Conservation (phyloP, 163 green algal species). For the Volvox carteri region DNA sequence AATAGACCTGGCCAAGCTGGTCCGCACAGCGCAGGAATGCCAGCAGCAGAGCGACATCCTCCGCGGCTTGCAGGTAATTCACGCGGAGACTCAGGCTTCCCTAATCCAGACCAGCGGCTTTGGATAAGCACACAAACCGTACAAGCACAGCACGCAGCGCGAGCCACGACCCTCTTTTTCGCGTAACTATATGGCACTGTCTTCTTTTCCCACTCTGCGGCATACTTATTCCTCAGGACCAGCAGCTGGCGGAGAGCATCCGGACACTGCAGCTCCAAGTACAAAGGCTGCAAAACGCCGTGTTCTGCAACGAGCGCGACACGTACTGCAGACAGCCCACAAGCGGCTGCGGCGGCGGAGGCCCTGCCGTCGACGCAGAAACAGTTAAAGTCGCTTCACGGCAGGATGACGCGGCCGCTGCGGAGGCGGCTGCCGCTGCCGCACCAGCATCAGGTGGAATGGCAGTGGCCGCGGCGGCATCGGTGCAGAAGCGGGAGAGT, state of each 20-base stretch:
- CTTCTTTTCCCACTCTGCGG: too few species aligned
- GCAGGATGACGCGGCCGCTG: background rate
- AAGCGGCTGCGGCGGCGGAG: background rate
- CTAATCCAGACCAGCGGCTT: too few species aligned
- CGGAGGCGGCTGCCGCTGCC: background rate
- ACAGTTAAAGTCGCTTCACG: background rate
- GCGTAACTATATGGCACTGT: too few species aligned
- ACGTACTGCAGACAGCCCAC: background rate
- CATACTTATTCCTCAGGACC: slow-evolving; percentile 3
- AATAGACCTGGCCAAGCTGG: slow-evolving; percentile 46
- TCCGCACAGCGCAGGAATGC: slow-evolving; percentile 40
- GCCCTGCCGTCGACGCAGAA: background rate
- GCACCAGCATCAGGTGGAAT: background rate
- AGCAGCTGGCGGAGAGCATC: slow-evolving; percentile 14
- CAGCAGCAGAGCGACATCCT: slow-evolving; percentile 47
- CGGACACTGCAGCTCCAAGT: slow-evolving; percentile 8
- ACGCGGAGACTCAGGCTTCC: too few species aligned
- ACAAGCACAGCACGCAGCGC: too few species aligned
- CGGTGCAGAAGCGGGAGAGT: background rate
- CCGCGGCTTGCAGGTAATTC: background rate
- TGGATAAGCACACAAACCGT: too few species aligned
- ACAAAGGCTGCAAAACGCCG: background rate
- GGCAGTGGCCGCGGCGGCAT: background rate
- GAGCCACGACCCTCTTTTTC: too few species aligned
- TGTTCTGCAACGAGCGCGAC: background rate